phyloP scores from a whole-genome alignment of 768 basidiomycete genomes.

The Heimioporus sp. region DNA sequence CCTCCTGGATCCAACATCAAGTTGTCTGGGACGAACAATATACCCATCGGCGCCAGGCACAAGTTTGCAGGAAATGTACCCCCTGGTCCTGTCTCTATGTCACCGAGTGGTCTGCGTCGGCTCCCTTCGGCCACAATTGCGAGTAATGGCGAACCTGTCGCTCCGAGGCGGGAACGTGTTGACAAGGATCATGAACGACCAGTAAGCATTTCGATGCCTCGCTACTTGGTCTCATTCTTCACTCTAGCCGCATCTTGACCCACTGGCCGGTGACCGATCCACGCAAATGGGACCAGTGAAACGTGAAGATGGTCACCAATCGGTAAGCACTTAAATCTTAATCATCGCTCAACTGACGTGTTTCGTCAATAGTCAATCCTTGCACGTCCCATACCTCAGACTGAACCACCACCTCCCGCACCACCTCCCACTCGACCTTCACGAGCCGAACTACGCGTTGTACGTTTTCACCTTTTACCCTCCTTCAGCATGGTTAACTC shows the following conservation, averaged over 20 bases:
- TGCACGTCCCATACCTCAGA: conserved; percentile 2
- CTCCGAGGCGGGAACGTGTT: conserved; percentile 13
- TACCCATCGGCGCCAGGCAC: conserved; percentile 28
- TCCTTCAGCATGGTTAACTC: not conserved
- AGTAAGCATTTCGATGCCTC: conserved; percentile 4
- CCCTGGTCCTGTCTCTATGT: not conserved
- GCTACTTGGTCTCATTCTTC: conserved; percentile 5
- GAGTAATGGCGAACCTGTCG: conserved; percentile 20
- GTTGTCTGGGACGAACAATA: conserved; percentile 33
- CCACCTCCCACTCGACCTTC: conserved; percentile 7
- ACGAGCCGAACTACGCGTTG: conserved; percentile 16
- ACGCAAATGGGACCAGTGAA: not conserved
- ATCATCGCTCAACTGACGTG: not conserved
- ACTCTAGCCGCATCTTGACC: conserved; percentile 17
- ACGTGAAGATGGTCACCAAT: conserved; percentile 11
- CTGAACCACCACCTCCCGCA: conserved; percentile 5
- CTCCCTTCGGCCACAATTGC: conserved; percentile 3
- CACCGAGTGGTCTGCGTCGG: conserved; percentile 2
- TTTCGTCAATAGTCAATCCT: conserved; percentile 7
- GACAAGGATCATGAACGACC: conserved; percentile 21
- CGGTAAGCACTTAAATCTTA: conserved; percentile 10
- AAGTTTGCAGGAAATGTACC: conserved; percentile 18
- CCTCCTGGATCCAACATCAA: conserved; percentile 20
- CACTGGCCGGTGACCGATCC: conserved; percentile 1
- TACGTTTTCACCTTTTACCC: conserved; percentile 2